These are phyloP conservation scores for Trichophyton equinum DNA, from an alignment of 2,329 filamentous ascomycete species.

Conservation along the genomic window DNA sequence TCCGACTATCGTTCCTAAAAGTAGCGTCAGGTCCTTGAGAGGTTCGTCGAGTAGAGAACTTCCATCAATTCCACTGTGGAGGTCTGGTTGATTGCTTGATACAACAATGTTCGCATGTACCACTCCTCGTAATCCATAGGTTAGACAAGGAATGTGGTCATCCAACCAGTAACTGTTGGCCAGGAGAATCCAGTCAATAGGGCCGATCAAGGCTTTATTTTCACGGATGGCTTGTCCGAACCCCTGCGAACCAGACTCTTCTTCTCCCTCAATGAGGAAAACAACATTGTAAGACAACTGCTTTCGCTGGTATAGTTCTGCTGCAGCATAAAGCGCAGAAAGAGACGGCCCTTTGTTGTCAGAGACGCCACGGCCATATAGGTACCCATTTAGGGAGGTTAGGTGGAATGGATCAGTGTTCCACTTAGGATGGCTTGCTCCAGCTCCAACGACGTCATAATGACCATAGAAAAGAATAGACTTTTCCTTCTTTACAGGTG, in stretches of 20 bases:
- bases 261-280: conserved; percentile 72
- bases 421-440: conserved; percentile 74
- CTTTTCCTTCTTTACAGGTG: conserved; percentile 50
- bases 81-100: conserved; percentile 71
- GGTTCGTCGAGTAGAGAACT: conserved; percentile 77
- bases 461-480: conserved; percentile 95
- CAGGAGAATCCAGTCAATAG: conserved; percentile 85
- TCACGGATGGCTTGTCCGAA: conserved; percentile 72
- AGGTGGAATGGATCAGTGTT: conserved; percentile 78
- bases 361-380: conserved; percentile 91
- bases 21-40: conserved; percentile 73
- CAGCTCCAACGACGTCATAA: conserved; percentile 90
- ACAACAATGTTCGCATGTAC: conserved; percentile 86
- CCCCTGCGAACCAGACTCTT: conserved; percentile 84
- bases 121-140: conserved; percentile 85
- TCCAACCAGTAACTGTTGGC: conserved; percentile 99
- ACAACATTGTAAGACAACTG: conserved; percentile 74
- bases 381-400: conserved; percentile 76
- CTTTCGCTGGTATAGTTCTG: conserved; percentile 76
- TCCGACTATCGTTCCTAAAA: conserved; percentile 72
- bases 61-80: conserved; percentile 94
- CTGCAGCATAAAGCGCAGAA: conserved; percentile 84
- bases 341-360: conserved; percentile 97
- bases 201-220: conserved; percentile 73
- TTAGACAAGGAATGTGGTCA: conserved; percentile 87